Evolutionary conservation across 768 basidiomycete species (phyloP).

Genomic region (Serendipita sp.): DNA sequence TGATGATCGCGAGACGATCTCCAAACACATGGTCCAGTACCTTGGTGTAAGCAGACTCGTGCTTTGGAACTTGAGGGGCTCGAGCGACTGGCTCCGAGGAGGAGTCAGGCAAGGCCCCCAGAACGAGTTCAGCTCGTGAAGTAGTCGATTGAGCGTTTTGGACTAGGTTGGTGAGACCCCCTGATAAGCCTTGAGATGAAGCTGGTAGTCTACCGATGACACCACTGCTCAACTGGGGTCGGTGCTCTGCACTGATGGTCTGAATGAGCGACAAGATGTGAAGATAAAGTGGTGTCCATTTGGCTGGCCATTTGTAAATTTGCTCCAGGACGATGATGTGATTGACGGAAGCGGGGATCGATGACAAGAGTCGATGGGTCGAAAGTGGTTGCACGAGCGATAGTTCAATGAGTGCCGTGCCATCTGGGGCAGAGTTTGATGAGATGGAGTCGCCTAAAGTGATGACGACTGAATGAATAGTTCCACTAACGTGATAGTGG

Average conservation of each 20-base stretch:
- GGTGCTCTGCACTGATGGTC: constrained; percentile 30
- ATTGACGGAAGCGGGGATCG: constrained; percentile 45
- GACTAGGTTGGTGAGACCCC: constrained; percentile 31
- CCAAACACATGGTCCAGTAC: constrained; percentile 70
- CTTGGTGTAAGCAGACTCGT: constrained; percentile 84
- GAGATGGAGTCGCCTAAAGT: constrained; percentile 41
- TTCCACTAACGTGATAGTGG: constrained; percentile 31
- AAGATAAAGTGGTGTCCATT: constrained; percentile 79
- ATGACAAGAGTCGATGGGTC: constrained; percentile 35
- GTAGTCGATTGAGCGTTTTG: constrained; percentile 26
- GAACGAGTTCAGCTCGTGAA: constrained; percentile 28
- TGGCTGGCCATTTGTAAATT: constrained; percentile 54
- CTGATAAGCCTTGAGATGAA: constrained; percentile 20
- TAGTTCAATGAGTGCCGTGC: constrained; percentile 47
- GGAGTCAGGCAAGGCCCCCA: constrained; percentile 27
- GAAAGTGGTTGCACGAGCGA: constrained; percentile 54
- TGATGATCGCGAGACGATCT: constrained; percentile 66
- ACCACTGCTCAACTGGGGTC: constrained; percentile 45
- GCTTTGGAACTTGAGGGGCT: constrained; percentile 61
- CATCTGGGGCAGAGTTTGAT: constrained; percentile 28
- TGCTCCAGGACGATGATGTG: constrained; percentile 76
- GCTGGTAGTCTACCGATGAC: constrained; percentile 36
- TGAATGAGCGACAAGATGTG: constrained; percentile 65
- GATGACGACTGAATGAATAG: constrained; percentile 56
- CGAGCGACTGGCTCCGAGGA: constrained; percentile 19